phyloP scores from a whole-genome alignment of 2,329 filamentous ascomycete species.

The Colletotrichum sojae region DNA sequence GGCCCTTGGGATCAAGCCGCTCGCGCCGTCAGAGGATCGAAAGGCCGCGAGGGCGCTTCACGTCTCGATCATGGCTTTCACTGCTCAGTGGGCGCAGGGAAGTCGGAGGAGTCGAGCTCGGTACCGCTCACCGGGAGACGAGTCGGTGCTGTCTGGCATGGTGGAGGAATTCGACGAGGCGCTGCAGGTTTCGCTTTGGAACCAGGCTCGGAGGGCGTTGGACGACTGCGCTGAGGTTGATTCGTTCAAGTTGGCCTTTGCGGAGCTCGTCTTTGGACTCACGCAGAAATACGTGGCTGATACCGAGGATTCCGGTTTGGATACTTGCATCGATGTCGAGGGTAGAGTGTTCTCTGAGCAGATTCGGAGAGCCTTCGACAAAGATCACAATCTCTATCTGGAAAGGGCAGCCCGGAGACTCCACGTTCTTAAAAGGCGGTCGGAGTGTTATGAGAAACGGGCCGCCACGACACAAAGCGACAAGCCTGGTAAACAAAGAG shows the following conservation, averaged over 20 bases:
- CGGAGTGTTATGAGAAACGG: slow-evolving; percentile 43
- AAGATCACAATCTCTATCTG: slow-evolving; percentile 52
- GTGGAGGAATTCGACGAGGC: slow-evolving; percentile 55
- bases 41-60: slow-evolving; percentile 62
- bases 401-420: slow-evolving; percentile 57
- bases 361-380: slow-evolving; percentile 42
- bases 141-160: slow-evolving; percentile 13
- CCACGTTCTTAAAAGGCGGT: slow-evolving; percentile 53
- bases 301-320: slow-evolving; percentile 8
- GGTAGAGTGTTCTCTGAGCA: neutral
- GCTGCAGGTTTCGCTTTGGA: slow-evolving; percentile 55
- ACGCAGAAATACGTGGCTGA: slow-evolving; percentile 49
- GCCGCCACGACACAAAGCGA: neutral
- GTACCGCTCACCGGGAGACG: slow-evolving; percentile 31
- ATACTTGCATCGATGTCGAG: neutral
- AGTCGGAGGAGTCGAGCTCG: slow-evolving; percentile 45
- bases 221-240: slow-evolving; percentile 53
- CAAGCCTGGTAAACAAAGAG: neutral
- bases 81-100: slow-evolving; percentile 64
- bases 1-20: slow-evolving; percentile 54
- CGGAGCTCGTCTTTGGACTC: slow-evolving; percentile 55
- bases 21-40: slow-evolving; percentile 59
- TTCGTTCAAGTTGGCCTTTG: slow-evolving; percentile 54
- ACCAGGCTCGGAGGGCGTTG: slow-evolving; percentile 53
- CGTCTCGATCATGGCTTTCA: slow-evolving; percentile 65